phyloP scores from a whole-genome alignment of 2,329 filamentous ascomycete species.

The Aspergillus sp. region DNA sequence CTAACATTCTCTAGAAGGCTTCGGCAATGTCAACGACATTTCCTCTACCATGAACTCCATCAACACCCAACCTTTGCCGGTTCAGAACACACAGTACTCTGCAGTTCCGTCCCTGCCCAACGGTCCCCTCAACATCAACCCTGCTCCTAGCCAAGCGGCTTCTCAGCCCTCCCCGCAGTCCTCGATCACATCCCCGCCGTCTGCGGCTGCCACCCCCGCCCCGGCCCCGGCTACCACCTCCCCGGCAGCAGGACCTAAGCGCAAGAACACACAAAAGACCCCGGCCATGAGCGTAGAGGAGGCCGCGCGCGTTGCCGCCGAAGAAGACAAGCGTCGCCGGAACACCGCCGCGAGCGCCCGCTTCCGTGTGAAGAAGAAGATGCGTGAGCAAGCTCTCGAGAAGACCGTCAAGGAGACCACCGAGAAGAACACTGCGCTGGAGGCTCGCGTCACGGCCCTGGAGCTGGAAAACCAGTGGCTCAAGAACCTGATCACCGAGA shows the following conservation, averaged over 20 bases:
- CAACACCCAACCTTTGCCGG: conserved; percentile 26
- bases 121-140: conserved; percentile 18
- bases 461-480: conserved; percentile 82
- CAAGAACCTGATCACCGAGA: conserved; percentile 77
- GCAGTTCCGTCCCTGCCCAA: conserved; percentile 24
- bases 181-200: conserved; percentile 15
- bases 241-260: conserved; percentile 33
- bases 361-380: conserved; percentile 95
- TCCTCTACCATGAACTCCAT: conserved; percentile 29
- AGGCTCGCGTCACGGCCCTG: conserved; percentile 71
- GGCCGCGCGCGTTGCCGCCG: conserved; percentile 70
- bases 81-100: conserved; percentile 28
- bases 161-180: conserved; percentile 19
- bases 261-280: conserved; percentile 40
- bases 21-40: conserved; percentile 36
- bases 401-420: conserved; percentile 78
- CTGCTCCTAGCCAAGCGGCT: conserved; percentile 19
- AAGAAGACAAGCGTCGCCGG: conserved; percentile 86
- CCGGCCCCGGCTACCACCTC: conserved; percentile 20
- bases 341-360: conserved; percentile 90
- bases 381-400: conserved; percentile 83
- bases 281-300: conserved; percentile 63
- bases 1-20: conserved; percentile 29
- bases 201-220: conserved; percentile 22
- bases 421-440: conserved; percentile 74